A percentile compares a stretch with the other conserved stretches of the same genome.
These are phyloP conservation scores for Sugiyamaella novakii DNA, from an alignment of 1,139 yeast species.

Conservation along the genomic window DNA sequence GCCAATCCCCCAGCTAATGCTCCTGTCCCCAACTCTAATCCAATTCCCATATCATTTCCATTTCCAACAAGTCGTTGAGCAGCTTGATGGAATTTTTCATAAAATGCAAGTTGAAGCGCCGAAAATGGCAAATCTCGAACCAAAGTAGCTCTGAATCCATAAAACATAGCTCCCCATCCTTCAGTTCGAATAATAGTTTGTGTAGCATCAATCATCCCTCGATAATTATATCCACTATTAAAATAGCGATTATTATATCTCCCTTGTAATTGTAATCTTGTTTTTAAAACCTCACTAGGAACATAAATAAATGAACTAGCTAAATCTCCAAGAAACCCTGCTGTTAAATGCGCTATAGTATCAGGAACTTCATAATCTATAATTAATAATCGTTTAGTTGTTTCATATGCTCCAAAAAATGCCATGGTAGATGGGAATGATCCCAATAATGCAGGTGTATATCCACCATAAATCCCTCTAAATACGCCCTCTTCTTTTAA, in stretches of 20 bases:
- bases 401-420: conserved; percentile 89
- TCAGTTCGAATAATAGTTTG: conserved; percentile 63
- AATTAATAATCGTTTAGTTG: conserved; percentile 69
- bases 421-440: conserved; percentile 87
- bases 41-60: conserved; percentile 49
- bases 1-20: conserved; percentile 98
- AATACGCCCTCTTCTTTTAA: conserved; percentile 78
- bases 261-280: conserved; percentile 91
- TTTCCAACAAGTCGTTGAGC: conserved; percentile 42
- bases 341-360: conserved; percentile 73
- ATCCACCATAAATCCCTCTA: conserved; percentile 89
- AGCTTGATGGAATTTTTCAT: conserved; percentile 64
- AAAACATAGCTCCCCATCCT: conserved; percentile 75
- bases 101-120: conserved; percentile 93
- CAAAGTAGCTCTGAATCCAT: conserved; percentile 91
- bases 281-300: conserved; percentile 96
- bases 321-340: conserved; percentile 90
- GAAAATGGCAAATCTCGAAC: conserved; percentile 92
- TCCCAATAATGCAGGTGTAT: conserved; percentile 87
- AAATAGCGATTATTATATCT: conserved; percentile 77
- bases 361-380: conserved; percentile 68
- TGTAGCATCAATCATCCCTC: conserved; percentile 66
- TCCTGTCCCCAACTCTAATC: conserved; percentile 78
- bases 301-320: conserved; percentile 91
- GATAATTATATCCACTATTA: conserved; percentile 82